Percentiles rank a stretch among this genome's conserved stretches.
These are phyloP conservation scores for Ophiostoma sp. DNA, from an alignment of 2,329 filamentous ascomycete species.

Conservation along the genomic window DNA sequence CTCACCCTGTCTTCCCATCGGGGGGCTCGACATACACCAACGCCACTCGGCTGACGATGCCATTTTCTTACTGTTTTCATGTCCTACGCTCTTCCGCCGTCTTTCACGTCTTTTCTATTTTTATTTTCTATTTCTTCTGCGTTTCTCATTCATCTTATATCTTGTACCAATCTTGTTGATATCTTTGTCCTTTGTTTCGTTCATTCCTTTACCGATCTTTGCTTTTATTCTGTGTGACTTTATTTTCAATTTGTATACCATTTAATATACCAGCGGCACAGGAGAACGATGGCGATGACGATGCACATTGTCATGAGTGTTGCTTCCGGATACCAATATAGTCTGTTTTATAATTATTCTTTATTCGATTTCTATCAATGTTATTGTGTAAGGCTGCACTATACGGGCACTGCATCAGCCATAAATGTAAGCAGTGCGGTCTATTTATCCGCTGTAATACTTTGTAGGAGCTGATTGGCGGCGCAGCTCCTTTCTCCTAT, in stretches of 20 bases:
- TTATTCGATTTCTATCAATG: neutral
- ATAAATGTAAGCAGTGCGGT: too few relatives aligned
- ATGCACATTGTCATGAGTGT: neutral
- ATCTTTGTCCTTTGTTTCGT: neutral
- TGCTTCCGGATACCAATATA: neutral
- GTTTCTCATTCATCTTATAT: neutral
- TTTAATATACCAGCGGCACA: conserved; percentile 20
- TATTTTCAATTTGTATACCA: conserved; percentile 17
- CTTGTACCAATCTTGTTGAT: neutral
- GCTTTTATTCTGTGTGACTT: neutral
- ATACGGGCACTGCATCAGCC: neutral
- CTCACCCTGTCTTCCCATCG: neutral
- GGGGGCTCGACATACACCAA: neutral
- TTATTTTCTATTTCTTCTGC: neutral
- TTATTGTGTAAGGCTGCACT: neutral
- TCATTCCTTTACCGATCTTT: conserved; percentile 3
- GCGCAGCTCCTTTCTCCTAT: neutral
- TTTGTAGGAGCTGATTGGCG: neutral
- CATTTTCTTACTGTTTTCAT: neutral
- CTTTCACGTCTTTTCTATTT: neutral
- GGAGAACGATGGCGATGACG: conserved; percentile 5
- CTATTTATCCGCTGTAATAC: too few relatives aligned
- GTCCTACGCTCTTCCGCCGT: neutral
- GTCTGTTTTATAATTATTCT: neutral
- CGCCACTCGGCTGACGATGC: neutral